Percentiles rank a stretch among this genome's conserved stretches.
phyloP scores from a whole-genome alignment of 176 grass and related monocot species.

The Saccharum spontaneum region DNA sequence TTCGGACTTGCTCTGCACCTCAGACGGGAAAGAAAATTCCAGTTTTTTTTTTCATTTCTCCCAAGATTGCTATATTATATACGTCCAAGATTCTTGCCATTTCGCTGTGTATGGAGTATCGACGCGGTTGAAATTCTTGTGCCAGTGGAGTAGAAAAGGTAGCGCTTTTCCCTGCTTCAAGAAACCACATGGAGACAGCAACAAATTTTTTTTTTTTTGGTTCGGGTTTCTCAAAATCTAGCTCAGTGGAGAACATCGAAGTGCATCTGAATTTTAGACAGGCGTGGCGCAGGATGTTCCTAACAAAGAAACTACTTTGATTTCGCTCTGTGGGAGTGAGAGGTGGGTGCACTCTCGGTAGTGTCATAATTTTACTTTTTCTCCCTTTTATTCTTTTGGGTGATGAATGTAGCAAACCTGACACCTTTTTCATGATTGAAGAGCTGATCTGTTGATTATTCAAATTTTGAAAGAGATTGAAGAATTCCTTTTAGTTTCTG shows the following conservation, averaged over 20 bases:
- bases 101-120: background rate
- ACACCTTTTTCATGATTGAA: background rate
- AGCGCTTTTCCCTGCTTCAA: background rate
- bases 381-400: background rate
- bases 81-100: background rate
- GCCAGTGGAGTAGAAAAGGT: background rate
- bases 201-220: background rate
- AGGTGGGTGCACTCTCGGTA: background rate
- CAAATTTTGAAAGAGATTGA: background rate
- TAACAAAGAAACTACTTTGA: background rate
- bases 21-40: background rate
- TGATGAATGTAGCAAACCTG: background rate
- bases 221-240: background rate
- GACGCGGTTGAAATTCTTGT: background rate
- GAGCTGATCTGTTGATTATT: background rate
- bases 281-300: background rate
- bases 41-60: background rate
- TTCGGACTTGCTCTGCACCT: background rate
- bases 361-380: background rate
- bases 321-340: background rate
- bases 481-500: background rate
- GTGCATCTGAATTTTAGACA: background rate
- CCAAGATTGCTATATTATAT: background rate
- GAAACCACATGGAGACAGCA: background rate
- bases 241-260: background rate